phyloP scores from a whole-genome alignment of 2,329 filamentous ascomycete species.

The Sclerotinia sclerotiorum region DNA sequence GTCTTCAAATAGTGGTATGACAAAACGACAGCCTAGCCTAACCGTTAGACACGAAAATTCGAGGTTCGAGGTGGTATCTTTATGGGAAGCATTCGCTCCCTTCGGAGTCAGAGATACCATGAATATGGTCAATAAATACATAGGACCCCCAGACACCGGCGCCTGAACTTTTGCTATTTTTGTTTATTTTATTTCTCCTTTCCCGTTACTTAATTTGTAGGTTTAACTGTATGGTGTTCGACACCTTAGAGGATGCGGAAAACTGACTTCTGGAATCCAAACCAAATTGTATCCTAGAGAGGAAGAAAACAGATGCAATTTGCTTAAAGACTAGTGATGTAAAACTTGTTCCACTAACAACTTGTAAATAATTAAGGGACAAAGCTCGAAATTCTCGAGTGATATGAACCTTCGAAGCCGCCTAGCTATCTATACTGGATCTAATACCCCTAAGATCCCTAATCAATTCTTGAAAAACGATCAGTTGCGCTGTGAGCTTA shows the following conservation, averaged over 20 bases:
- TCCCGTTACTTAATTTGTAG: not conserved
- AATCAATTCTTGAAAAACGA: not conserved
- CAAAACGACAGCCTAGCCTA: not conserved
- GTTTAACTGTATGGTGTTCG: not conserved
- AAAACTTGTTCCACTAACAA: no score
- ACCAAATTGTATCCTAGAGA: no score
- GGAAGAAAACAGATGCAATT: not conserved
- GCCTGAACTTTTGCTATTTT: not conserved
- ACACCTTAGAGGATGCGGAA: not conserved
- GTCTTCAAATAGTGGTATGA: conserved; percentile 10
- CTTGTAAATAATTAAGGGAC: not conserved
- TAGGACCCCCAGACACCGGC: not conserved
- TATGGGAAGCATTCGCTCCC: not conserved
- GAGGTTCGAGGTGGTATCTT: not conserved
- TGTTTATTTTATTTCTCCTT: not conserved
- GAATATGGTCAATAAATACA: not conserved
- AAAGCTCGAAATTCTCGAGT: not conserved
- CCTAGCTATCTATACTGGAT: not conserved
- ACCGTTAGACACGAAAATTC: not conserved
- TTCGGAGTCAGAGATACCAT: conserved; percentile 8
- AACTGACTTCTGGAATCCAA: not conserved
- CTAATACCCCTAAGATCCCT: no score
- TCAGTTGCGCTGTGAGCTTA: not conserved
- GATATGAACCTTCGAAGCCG: not conserved
- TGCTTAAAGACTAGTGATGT: not conserved